Percentiles rank a stretch among this genome's conserved stretches.
phyloP scores from a whole-genome alignment of 352 stramenopile genomes.

The Globisporangium solare region DNA sequence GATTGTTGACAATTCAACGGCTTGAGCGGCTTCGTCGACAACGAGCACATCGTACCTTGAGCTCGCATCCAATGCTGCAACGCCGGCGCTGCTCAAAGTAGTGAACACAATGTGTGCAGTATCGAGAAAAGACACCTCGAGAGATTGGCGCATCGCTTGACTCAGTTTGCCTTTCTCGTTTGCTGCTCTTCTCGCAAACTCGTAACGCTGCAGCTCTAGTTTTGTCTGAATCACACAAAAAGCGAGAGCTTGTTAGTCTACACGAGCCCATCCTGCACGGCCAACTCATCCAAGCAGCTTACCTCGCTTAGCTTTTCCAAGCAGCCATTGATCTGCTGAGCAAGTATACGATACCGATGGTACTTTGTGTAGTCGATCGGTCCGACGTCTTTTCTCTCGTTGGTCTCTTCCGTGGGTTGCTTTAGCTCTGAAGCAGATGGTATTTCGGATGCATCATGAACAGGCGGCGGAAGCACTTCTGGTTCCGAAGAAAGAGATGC shows the following conservation, averaged over 20 bases:
- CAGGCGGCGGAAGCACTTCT: not conserved
- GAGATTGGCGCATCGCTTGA: slow-evolving; percentile 64
- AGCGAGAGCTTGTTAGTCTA: not conserved
- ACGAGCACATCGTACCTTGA: slow-evolving; percentile 79
- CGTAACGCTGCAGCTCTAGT: slow-evolving; percentile 80
- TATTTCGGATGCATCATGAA: not conserved
- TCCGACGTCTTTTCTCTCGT: slow-evolving; percentile 9
- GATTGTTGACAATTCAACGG: slow-evolving; percentile 83
- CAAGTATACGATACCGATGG: slow-evolving; percentile 57
- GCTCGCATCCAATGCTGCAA: slow-evolving; percentile 73
- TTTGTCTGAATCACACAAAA: slow-evolving; percentile 39
- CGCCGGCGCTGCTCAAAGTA: slow-evolving; percentile 86
- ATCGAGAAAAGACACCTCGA: slow-evolving; percentile 86
- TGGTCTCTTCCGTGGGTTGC: not conserved
- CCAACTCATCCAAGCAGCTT: slow-evolving; percentile 12
- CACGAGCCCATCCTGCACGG: slow-evolving; percentile 9
- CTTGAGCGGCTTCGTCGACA: slow-evolving; percentile 84
- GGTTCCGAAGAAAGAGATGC: slow-evolving; percentile 17
- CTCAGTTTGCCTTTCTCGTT: slow-evolving; percentile 61
- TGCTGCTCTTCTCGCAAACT: slow-evolving; percentile 64
- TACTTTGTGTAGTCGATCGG: slow-evolving; percentile 76
- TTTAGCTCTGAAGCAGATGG: slow-evolving; percentile 1
- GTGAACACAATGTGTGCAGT: slow-evolving; percentile 92
- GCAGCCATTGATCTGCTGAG: slow-evolving; percentile 77
- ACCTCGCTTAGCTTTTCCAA: slow-evolving; percentile 73